Evolutionary conservation across 768 basidiomycete genomes (phyloP).

Genomic region (Tephrocybe sp.): DNA sequence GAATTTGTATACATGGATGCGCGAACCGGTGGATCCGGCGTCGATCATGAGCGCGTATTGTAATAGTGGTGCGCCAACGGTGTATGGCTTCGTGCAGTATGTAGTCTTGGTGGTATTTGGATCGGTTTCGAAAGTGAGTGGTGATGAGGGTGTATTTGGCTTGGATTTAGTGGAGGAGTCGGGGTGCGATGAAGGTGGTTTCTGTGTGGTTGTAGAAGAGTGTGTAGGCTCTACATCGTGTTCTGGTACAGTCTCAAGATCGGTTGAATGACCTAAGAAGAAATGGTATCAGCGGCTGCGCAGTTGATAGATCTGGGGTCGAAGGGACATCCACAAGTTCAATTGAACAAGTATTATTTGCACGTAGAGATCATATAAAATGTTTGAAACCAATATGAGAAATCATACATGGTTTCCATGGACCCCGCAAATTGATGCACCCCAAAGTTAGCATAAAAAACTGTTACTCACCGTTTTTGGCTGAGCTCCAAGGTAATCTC

Average conservation of each 20-base stretch:
- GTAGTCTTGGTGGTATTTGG: constrained; percentile 73
- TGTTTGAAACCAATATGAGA: no score
- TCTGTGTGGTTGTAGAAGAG: neutral
- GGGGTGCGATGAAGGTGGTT: neutral
- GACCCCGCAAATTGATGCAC: no score
- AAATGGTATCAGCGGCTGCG: neutral
- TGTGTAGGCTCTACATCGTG: neutral
- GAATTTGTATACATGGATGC: constrained; percentile 99
- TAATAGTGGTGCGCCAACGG: constrained; percentile 55
- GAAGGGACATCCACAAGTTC: no score
- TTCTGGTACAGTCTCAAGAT: neutral
- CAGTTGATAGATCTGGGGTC: no score
- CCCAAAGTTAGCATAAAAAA: neutral
- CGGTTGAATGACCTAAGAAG: neutral
- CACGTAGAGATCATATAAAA: neutral
- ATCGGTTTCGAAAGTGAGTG: constrained; percentile 65
- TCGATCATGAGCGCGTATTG: constrained; percentile 98
- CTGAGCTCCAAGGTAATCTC: constrained; percentile 20
- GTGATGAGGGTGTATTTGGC: neutral
- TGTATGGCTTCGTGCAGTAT: constrained; percentile 63
- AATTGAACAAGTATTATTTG: neutral
- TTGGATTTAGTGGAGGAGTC: constrained; percentile 1
- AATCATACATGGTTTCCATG: no score
- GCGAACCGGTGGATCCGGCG: constrained; percentile 95
- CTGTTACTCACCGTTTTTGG: neutral